Conservation (phyloP, 2,329 filamentous ascomycete species). For the Cladobotryum mycophilum region DNA sequence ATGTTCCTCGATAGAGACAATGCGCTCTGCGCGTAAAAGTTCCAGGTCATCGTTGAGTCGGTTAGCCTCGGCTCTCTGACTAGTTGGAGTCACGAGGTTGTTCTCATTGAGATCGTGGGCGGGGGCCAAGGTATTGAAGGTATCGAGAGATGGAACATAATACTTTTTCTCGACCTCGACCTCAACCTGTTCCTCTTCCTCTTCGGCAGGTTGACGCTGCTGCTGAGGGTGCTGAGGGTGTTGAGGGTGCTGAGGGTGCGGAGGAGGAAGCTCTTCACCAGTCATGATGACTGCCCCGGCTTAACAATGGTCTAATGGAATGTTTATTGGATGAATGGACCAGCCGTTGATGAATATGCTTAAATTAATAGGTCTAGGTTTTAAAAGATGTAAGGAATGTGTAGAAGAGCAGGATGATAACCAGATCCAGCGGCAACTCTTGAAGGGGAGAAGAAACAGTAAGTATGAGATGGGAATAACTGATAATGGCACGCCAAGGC, state of each 20-base stretch:
- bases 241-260: not conserved
- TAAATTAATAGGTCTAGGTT: not conserved
- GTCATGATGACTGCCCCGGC: not conserved
- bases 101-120: constrained; percentile 17
- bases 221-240: not conserved
- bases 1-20: constrained; percentile 39
- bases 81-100: constrained; percentile 17
- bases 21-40: constrained; percentile 40
- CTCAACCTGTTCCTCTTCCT: too few relatives aligned
- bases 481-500: not conserved
- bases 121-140: constrained; percentile 23
- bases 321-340: too few relatives aligned
- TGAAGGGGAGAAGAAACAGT: not conserved
- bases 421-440: not conserved
- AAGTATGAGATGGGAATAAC: too few relatives aligned
- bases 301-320: not conserved
- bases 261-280: not conserved
- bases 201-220: constrained; percentile 2
- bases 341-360: not conserved
- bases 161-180: not conserved
- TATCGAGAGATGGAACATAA: constrained; percentile 23
- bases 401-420: too few relatives aligned
- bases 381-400: too few relatives aligned
- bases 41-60: constrained; percentile 45
- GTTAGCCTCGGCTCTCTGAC: constrained; percentile 27